These are phyloP conservation scores for Cytospora chrysosperma DNA, from an alignment of 2,329 filamentous ascomycete genomes.

Conservation along the genomic window DNA sequence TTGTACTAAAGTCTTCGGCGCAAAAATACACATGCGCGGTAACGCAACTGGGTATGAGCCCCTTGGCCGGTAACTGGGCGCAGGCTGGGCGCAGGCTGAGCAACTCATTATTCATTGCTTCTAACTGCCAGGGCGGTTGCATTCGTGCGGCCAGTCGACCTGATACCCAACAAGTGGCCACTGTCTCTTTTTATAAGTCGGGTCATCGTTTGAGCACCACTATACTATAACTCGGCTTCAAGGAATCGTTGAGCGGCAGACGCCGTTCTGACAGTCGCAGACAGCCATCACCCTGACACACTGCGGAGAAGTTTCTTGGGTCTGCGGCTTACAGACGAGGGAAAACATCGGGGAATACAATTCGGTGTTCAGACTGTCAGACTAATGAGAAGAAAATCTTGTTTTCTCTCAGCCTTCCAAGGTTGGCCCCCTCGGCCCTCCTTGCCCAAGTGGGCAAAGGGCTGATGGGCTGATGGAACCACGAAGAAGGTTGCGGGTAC, in stretches of 20 bases:
- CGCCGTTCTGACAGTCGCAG: not conserved
- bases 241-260: conserved; percentile 3
- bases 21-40: not conserved
- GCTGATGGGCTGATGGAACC: conserved; percentile 5
- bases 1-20: not conserved
- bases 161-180: not conserved
- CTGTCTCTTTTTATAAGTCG: conserved; percentile 1
- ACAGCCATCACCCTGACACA: not conserved
- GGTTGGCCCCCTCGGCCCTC: conserved; percentile 1
- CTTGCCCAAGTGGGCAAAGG: conserved; percentile 16
- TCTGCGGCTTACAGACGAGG: not conserved
- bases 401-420: conserved; percentile 4
- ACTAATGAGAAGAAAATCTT: conserved; percentile 12
- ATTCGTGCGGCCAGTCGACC: not conserved
- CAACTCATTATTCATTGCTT: not conserved
- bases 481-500: conserved; percentile 3
- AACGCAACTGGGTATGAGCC: not conserved
- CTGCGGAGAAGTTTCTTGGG: not conserved
- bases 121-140: not conserved
- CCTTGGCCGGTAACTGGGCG: not conserved
- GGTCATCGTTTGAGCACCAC: conserved; percentile 4
- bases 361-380: not conserved
- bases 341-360: not conserved
- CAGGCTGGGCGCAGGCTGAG: not conserved
- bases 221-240: conserved; percentile 1